Base-by-base conservation (phyloP, 169 alveolate genomes). In the Plasmodium blacklocki region DNA sequence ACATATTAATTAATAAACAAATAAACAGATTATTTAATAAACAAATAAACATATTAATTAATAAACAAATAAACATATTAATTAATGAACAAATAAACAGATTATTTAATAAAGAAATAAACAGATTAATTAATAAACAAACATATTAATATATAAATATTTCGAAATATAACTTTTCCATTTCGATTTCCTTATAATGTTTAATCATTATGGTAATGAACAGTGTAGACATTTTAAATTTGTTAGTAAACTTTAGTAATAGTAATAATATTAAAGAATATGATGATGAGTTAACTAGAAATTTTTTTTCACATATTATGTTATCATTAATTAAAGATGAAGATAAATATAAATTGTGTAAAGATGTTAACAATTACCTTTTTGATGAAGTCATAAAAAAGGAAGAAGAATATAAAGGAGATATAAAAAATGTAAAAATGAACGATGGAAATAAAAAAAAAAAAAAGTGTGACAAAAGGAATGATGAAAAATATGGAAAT, bases 271-370 rank as follows among this genome's bases (percentile, higher is more conserved):
- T 43, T 19, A 43, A 26, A 62, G 89, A 76, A 26, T 32, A 12
- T 19, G 19, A 15, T 9, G 75, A 52, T 21, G 89, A 76, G n/a
- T 26, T 23, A 1, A 12, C 63, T 18, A 63, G 52, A n/a, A 14
- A 39, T 66, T 21, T 76, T 39, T 64, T 76, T 8, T 76, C 71
- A 63, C 43, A 12, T 5, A 50, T 76, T 14, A 52, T 58, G 21
- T 21, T 63, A 14, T 21, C 26, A n/a, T 15, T 76, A 54, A 58
- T 76, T 54, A 14, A 14, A 2, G 23, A 18, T 18, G 56, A 47
- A 12, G 47, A 76, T 76, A 76, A 64, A 50, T 26, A 64, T 47
- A 19, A 52, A 26, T 26, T 76, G 18, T 74, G 78, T 4, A 15
- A 8, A 14, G 21, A 59, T 9, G 52, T 76, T 14, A 76, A 43